Evolutionary conservation across 345 rosid genomes (phyloP).

Genomic region (Salix exigua): DNA sequence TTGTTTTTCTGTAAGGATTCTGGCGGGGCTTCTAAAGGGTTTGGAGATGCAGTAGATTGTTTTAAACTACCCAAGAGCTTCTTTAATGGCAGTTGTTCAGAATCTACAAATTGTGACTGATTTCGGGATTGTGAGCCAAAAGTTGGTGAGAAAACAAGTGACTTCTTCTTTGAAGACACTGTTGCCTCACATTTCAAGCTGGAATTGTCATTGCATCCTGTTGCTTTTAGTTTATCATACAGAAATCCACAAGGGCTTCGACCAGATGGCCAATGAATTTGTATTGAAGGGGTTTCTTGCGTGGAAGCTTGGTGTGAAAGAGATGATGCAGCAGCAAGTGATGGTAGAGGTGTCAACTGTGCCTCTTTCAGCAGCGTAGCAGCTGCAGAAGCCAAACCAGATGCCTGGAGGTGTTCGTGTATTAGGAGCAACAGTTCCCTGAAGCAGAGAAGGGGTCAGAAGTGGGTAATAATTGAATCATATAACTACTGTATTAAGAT

Average conservation of each 20-base stretch:
- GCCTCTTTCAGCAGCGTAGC: slow-evolving; percentile 75
- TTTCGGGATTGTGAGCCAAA: slow-evolving; percentile 51
- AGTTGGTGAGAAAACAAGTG: slow-evolving; percentile 68
- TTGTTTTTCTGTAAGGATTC: slow-evolving; percentile 38
- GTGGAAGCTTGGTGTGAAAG: slow-evolving; percentile 49
- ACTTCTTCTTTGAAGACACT: slow-evolving; percentile 67
- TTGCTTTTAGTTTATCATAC: slow-evolving; percentile 43
- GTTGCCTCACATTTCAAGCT: slow-evolving; percentile 41
- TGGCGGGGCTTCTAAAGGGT: slow-evolving; percentile 35
- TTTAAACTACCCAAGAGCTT: slow-evolving; percentile 37
- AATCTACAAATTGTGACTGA: slow-evolving; percentile 45
- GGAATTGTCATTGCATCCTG: slow-evolving; percentile 42
- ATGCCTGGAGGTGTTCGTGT: slow-evolving; percentile 94
- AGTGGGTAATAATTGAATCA: background rate
- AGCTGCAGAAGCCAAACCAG: slow-evolving; percentile 73
- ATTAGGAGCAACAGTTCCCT: slow-evolving; percentile 41
- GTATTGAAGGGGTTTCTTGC: slow-evolving; percentile 57
- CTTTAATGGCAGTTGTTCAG: slow-evolving; percentile 36
- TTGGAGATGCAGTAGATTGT: slow-evolving; percentile 30
- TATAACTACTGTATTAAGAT: background rate
- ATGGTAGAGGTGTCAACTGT: slow-evolving; percentile 77
- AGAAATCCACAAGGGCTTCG: slow-evolving; percentile 66
- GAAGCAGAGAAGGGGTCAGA: background rate
- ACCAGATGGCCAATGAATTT: slow-evolving; percentile 84
- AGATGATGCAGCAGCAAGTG: slow-evolving; percentile 61